Evolutionary conservation across 2,329 filamentous ascomycete species (phyloP), one percentile per base, ranked within the genome.

Genomic region (Keithomyces neogunnii): DNA sequence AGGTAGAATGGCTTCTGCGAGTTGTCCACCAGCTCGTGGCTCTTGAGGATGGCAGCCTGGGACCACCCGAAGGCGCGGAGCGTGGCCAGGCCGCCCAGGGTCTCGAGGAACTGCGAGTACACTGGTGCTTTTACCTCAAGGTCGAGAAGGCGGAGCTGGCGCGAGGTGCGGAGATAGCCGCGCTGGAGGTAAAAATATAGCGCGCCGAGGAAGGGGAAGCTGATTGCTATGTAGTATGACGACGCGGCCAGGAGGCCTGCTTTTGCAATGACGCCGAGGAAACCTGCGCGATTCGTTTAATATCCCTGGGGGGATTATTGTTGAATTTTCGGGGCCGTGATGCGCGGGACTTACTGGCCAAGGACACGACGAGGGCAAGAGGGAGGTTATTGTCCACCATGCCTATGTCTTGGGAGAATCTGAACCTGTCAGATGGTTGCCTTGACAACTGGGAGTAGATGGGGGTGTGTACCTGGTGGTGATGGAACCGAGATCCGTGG

Each of bases 1-100:
- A 82, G 68, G 56, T 84, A 84, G 47, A 75, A 78, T 0, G 80
- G 79, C 28, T 68, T 64, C 56, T 84, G 80, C 0, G 79, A 80
- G 5, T 63, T 63, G 53, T 83, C 76, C 1, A 84, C 64, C 0
- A 78, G 67, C 3, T 57, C 55, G 13, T 73, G 62, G 51, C 78
- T 80, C 53, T 69, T 69, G 31, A 70, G 57, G 13, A 72, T 64
- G 50, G 69, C 65, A 3, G 63, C 59, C 9, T 57, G 53, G 32
- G 67, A 60, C 76, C 76, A 78, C 1, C 68, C 72, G 53, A 81
- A 82, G 1, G 80, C 76, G 8, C 79, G 72, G 36, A 81, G 73
- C 0, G 75, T 79, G 1, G 68, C 55, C 0, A 80, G 56, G 0
- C 76, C 76, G 7, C 66, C 62, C 0, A 78, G 57, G 0, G 73